Base-by-base conservation (phyloP, 371 early-diverging fungal species). In the Mortierella sp. region DNA sequence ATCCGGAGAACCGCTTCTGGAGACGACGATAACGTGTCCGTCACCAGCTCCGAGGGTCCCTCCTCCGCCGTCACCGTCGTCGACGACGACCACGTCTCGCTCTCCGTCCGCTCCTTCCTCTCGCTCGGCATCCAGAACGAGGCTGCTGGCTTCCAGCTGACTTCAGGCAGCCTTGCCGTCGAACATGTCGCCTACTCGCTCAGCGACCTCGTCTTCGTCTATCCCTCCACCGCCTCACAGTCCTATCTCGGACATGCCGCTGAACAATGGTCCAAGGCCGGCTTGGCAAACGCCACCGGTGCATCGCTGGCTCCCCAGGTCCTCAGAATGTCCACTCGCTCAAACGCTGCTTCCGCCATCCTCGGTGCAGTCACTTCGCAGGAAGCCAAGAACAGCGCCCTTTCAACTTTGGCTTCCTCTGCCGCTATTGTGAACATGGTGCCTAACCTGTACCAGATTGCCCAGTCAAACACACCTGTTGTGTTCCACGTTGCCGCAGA, bases 401-500 rank as follows among this genome's bases (percentile, higher is more conserved):
- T 86, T 14, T 78, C 93, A 0, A 90, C 91, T 28, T 78, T 95
- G 51, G 83, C 92, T 0, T 84, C 90, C n/a, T 90, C 91, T 21
- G 88, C 86, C 45, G 91, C 93, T 0, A 83, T 96, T 48, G 81
- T 90, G 14, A 84, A 87, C 53, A 93, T 96, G 94, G 84, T 93
- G 38, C 93, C 94, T 31, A 88, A 91, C 68, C 82, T 96, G 78
- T 86, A 90, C 61, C 83, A 84, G 46, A 88, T 95, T 42, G 89
- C 86, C 21, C 74, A 82, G 19, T 81, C 84, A 18, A 76, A 80
- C 42, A 84, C 85, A 43, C 90, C 92, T 13, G 86, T 91, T 28
- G 95, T 95, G 8, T 85, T 96, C 73, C 95, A 96, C 71, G 92
- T 94, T 4, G 84, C 89, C 19, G 87, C 93, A 38, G 87, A 91